phyloP scores from a whole-genome alignment of 345 rosid species.

The Sisymbrium altissimum region DNA sequence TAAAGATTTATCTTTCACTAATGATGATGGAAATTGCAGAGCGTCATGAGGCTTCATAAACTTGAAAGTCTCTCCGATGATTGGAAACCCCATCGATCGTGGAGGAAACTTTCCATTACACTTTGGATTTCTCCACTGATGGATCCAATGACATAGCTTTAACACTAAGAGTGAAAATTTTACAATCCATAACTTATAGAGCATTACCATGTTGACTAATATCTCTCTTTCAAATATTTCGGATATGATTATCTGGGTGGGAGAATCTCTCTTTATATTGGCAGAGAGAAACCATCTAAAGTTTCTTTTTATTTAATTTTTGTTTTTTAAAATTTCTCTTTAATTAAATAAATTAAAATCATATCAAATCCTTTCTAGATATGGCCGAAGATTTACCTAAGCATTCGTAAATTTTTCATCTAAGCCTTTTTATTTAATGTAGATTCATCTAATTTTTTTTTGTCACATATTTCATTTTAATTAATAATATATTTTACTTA shows the following conservation, averaged over 20 bases:
- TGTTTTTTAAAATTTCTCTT: too few species aligned
- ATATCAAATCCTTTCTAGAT: too few species aligned
- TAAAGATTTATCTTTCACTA: not conserved
- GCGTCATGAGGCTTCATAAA: constrained; percentile 18
- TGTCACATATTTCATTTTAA: not conserved
- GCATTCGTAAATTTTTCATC: too few species aligned
- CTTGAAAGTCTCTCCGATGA: constrained; percentile 30
- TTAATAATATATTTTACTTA: not conserved
- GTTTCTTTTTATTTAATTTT: too few species aligned
- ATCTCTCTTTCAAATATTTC: not conserved
- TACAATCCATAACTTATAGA: not conserved
- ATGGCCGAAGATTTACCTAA: too few species aligned
- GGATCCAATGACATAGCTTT: not conserved
- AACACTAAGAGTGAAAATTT: constrained; percentile 5
- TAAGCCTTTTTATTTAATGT: too few species aligned
- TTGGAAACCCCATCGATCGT: constrained; percentile 21
- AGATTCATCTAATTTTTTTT: too few species aligned
- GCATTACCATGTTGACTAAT: not conserved
- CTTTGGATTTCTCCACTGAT: constrained; percentile 8
- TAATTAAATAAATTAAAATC: too few species aligned
- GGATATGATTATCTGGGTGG: not conserved
- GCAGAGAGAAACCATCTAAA: too few species aligned
- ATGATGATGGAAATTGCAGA: constrained; percentile 2
- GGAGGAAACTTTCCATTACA: constrained; percentile 8
- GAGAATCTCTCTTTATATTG: not conserved